phyloP scores from a whole-genome alignment of 257 asterid genomes.

The Buddleja alternifolia region DNA sequence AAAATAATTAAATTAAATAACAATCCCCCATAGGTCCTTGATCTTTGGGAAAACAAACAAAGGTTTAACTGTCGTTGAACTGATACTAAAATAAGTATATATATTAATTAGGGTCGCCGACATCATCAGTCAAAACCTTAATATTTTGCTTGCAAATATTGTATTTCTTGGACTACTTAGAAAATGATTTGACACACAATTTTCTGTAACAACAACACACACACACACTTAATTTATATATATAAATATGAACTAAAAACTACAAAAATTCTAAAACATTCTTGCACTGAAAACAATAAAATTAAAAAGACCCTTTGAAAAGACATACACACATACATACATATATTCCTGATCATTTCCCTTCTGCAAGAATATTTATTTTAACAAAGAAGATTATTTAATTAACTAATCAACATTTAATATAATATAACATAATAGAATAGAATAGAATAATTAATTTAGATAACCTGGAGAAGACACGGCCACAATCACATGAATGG shows the following conservation, averaged over 20 bases:
- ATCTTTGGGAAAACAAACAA: not conserved
- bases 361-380: not conserved
- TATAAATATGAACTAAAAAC: not conserved
- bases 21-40: not conserved
- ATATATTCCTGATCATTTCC: not conserved
- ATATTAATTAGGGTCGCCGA: constrained; percentile 25
- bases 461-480: constrained; percentile 63
- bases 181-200: constrained; percentile 45
- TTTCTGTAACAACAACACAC: constrained; percentile 25
- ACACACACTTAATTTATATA: not conserved
- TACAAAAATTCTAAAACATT: constrained; percentile 27
- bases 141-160: constrained; percentile 6
- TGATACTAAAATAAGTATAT: not conserved
- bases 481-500: constrained; percentile 80
- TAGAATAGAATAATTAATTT: no score
- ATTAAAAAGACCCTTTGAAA: constrained; percentile 12
- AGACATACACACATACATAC: no score
- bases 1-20: not conserved
- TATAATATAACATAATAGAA: not conserved
- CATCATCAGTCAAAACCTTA: constrained; percentile 29
- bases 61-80: constrained; percentile 12
- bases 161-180: constrained; percentile 31
- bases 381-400: not conserved
- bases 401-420: not conserved
- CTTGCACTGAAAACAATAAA: constrained; percentile 54